A percentile compares a stretch with the other conserved stretches of the same genome.
Conservation (phyloP, 2,329 filamentous ascomycete genomes). For the Furcasterigmium sp. region DNA sequence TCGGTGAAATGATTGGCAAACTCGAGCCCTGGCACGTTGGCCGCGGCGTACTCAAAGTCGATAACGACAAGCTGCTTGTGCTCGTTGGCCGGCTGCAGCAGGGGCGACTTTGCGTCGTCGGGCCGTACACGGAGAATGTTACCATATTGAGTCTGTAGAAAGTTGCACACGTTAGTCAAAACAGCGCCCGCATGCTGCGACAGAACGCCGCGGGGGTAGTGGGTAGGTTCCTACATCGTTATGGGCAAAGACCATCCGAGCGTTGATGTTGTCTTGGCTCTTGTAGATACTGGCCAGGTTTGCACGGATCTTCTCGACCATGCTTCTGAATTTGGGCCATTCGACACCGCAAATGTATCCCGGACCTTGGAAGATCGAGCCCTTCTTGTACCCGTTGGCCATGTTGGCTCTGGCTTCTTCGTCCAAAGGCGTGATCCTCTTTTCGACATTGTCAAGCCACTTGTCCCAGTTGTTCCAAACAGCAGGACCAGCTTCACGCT, state of each 20-base stretch:
- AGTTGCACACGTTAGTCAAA: neutral
- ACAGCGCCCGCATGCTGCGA: neutral
- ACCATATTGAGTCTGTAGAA: slow-evolving; percentile 82
- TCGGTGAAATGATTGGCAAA: slow-evolving; percentile 98
- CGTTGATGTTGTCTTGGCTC: slow-evolving; percentile 58
- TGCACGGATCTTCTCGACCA: slow-evolving; percentile 71
- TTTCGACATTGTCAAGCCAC: slow-evolving; percentile 67
- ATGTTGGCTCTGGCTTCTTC: slow-evolving; percentile 49
- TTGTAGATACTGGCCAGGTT: slow-evolving; percentile 72
- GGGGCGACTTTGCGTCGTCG: slow-evolving; percentile 71
- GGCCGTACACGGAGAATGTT: slow-evolving; percentile 78
- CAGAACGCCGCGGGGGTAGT: neutral
- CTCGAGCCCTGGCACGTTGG: slow-evolving; percentile 80
- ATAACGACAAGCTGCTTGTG: slow-evolving; percentile 97
- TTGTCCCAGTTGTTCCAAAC: slow-evolving; percentile 95
- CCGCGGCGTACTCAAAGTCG: slow-evolving; percentile 94
- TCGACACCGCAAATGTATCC: slow-evolving; percentile 79
- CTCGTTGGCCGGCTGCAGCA: slow-evolving; percentile 83
- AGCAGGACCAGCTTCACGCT: slow-evolving; percentile 72
- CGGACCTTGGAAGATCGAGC: slow-evolving; percentile 6
- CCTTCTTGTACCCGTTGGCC: slow-evolving; percentile 22
- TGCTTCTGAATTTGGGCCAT: slow-evolving; percentile 71
- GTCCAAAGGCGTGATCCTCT: slow-evolving; percentile 52
- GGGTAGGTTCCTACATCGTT: slow-evolving; percentile 69
- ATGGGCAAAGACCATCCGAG: slow-evolving; percentile 87